These are phyloP conservation scores for Amaranthus hypochondriacus DNA, from an alignment of 148 eudicot genomes.

Conservation along the genomic window DNA sequence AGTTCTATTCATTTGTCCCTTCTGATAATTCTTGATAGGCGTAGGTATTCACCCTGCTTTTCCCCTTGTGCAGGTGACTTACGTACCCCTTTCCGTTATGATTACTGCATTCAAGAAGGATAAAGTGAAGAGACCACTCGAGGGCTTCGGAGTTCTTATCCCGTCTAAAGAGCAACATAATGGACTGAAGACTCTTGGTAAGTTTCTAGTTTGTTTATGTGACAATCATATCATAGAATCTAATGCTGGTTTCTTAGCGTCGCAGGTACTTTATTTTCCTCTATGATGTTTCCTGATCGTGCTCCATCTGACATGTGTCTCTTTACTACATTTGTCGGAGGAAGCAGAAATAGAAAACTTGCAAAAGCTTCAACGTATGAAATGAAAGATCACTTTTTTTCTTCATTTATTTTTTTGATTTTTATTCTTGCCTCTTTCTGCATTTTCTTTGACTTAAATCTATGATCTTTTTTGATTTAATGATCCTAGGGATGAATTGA, in stretches of 20 bases:
- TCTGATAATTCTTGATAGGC: not conserved
- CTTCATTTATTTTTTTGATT: not conserved
- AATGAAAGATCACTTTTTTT: not conserved
- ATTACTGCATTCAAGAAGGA: conserved; percentile 79
- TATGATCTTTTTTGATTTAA: not conserved
- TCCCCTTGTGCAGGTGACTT: conserved; percentile 57
- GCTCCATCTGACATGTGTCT: conserved; percentile 75
- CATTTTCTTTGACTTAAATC: not conserved
- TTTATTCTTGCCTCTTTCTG: not conserved
- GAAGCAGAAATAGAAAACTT: conserved; percentile 83
- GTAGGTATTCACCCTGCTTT: not conserved
- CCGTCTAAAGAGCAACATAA: conserved; percentile 83
- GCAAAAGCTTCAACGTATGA: conserved; percentile 86
- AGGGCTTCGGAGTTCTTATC: conserved; percentile 96
- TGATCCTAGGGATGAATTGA: conserved; percentile 69
- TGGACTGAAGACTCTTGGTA: conserved; percentile 90
- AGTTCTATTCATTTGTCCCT: not conserved
- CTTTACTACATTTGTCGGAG: conserved; percentile 95
- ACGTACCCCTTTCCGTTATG: conserved; percentile 76
- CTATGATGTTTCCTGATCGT: conserved; percentile 98
- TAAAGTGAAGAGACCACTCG: conserved; percentile 74
- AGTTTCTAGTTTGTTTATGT: conserved; percentile 16
- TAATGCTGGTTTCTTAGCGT: conserved; percentile 13
- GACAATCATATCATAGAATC: conserved; percentile 1
- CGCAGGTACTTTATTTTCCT: conserved; percentile 93